A percentile compares a stretch with the other conserved stretches of the same genome.
These are phyloP conservation scores for Rubroshorea leprosula DNA, from an alignment of 345 rosid species.

Conservation along the genomic window DNA sequence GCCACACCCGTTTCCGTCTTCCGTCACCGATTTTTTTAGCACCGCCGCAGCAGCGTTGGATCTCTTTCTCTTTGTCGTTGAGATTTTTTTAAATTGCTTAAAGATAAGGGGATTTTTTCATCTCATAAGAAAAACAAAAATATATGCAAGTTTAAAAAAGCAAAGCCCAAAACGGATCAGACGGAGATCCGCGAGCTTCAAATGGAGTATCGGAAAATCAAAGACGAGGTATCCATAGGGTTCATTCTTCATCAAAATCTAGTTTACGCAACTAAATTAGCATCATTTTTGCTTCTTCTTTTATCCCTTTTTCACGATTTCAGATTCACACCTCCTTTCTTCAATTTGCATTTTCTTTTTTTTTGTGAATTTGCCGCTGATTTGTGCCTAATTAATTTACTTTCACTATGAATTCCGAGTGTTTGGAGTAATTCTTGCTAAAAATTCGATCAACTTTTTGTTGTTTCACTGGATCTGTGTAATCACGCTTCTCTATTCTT, in stretches of 20 bases:
- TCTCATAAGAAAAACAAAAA: too few species aligned
- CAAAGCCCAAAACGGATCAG: neutral
- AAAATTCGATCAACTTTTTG: neutral
- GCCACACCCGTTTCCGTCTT: too few species aligned
- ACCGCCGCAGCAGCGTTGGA: too few species aligned
- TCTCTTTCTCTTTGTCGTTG: too few species aligned
- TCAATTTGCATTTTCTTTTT: neutral
- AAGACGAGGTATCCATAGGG: conserved; percentile 51
- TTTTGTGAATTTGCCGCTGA: too few species aligned
- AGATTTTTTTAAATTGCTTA: too few species aligned
- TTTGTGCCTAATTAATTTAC: too few species aligned
- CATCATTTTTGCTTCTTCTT: neutral
- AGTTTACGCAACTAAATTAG: neutral
- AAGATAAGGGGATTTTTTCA: too few species aligned
- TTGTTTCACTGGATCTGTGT: neutral
- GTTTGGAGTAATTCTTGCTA: neutral
- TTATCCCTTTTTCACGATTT: too few species aligned
- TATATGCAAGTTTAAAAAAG: too few species aligned
- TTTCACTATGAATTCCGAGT: neutral
- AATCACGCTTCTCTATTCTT: neutral
- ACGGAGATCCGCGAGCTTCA: conserved; percentile 30
- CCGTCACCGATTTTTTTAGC: too few species aligned
- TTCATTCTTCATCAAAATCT: neutral
- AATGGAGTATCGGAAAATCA: conserved; percentile 80
- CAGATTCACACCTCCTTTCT: neutral